A percentile compares a stretch with the other conserved stretches of the same genome.
Evolutionary conservation across 78 protist species (phyloP).

Genomic region (Blattamonas nauphoetae): DNA sequence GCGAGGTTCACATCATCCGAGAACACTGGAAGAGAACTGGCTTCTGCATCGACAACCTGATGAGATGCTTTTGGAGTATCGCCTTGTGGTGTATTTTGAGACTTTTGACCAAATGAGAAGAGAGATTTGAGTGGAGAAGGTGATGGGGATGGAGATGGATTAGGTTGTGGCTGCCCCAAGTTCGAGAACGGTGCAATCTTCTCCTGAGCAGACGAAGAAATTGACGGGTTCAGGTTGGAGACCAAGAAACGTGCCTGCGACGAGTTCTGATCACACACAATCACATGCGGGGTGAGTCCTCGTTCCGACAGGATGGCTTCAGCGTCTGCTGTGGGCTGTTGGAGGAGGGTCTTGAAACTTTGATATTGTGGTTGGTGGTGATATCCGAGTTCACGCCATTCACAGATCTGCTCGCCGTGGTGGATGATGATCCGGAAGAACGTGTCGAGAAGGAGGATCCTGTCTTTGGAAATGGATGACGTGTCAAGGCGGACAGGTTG

Average conservation of each 20-base stretch:
- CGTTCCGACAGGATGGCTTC: conserved; percentile 16
- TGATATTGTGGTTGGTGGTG: background rate
- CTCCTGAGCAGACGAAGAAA: background rate
- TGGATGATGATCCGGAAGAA: conserved; percentile 16
- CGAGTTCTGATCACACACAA: conserved; percentile 3
- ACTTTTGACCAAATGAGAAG: background rate
- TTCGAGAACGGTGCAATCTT: background rate
- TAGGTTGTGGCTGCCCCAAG: background rate
- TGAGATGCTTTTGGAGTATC: background rate
- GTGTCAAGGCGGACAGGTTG: conserved; percentile 12
- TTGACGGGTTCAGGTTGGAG: conserved; percentile 29
- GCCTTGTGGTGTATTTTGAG: background rate
- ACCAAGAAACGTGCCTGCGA: conserved; percentile 31
- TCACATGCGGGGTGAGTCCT: conserved; percentile 8
- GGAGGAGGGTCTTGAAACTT: background rate
- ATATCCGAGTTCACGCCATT: background rate
- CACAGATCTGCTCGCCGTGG: background rate
- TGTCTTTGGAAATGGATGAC: background rate
- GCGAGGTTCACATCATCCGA: conserved; percentile 27
- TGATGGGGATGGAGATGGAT: background rate
- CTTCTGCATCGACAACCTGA: background rate
- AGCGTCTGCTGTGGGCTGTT: conserved; percentile 14
- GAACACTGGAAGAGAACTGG: background rate
- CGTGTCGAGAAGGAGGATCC: conserved; percentile 26
- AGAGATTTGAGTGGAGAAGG: background rate